These are phyloP conservation scores for Arabidopsis arenosa DNA, from an alignment of 345 rosid species.

Conservation along the genomic window DNA sequence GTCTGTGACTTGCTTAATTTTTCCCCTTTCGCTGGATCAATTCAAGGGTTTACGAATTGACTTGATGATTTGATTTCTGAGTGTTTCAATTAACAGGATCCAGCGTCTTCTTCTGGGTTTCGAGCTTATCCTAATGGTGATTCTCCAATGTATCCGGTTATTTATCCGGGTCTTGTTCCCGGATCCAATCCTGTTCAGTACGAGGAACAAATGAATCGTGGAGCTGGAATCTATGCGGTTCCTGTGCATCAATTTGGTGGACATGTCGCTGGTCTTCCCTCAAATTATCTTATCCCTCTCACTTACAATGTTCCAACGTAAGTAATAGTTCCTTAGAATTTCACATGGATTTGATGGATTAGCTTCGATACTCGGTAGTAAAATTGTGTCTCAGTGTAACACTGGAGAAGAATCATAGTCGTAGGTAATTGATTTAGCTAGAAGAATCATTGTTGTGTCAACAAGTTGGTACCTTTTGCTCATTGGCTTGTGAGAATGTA, in stretches of 20 bases:
- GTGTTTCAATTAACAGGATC: conserved; percentile 47
- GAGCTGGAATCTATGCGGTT: conserved; percentile 91
- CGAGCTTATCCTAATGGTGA: conserved; percentile 54
- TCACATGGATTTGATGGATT: not conserved
- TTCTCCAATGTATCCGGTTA: conserved; percentile 63
- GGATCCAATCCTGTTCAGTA: conserved; percentile 50
- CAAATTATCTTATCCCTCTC: conserved; percentile 86
- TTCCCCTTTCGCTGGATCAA: not conserved
- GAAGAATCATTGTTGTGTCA: conserved; percentile 4
- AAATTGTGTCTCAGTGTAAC: not conserved
- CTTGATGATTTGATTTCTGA: conserved; percentile 24
- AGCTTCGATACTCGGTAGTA: not conserved
- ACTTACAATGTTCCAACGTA: conserved; percentile 89
- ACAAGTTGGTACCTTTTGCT: conserved; percentile 11
- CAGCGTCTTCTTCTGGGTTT: conserved; percentile 48
- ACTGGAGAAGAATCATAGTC: conserved; percentile 10
- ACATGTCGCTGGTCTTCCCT: conserved; percentile 64
- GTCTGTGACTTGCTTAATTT: conserved; percentile 41
- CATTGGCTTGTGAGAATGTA: not conserved
- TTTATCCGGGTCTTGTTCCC: conserved; percentile 63
- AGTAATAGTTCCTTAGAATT: conserved; percentile 39
- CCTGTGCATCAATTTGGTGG: conserved; percentile 69
- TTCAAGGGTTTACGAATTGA: conserved; percentile 17
- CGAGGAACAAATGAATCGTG: conserved; percentile 71
- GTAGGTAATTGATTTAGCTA: not conserved